Evolutionary conservation across 768 basidiomycete genomes (phyloP), one percentile per base, ranked within the genome.

Genomic region (Gelatoporia subvermispora): DNA sequence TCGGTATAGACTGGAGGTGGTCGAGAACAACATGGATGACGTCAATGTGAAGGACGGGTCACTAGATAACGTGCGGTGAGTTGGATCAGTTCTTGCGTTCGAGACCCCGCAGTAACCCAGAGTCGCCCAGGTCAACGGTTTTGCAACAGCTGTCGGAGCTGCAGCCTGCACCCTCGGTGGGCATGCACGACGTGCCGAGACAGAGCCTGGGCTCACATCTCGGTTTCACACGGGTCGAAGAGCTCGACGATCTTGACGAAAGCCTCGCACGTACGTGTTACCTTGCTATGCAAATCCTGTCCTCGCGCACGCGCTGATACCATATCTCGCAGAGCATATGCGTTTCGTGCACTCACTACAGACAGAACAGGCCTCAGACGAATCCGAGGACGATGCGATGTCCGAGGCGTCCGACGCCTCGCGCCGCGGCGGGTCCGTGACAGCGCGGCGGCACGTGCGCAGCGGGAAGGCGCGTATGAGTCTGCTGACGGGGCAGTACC

Each of bases 11-110:
- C 73, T 99, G 34, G 94, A 97, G 60, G 94, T 99, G 1, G 76
- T 82, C 21, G 76, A 79, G 53, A 97, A 88, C 60, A 98, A 98
- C 61, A 91, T 95, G 88, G 93, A 96, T 52, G 92, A 98, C 60
- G 69, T 89, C 58, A 99, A 98, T 62, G 67, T 84, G 50, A 79
- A 77, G 53, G 87, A 94, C 56, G 80, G 79, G 9, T 87, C 88
- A 23, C 67, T 98, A 28, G 85, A 95, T 49, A 75, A 74, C 57
- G 85, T 94, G 46, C 79, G 85, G 85, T 90, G 50, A 49, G 79
- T 73, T 8, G 31, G 15, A 9, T 20, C 35, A 31, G 40, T 28
- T 22, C 21, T 20, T n/a, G n/a, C 21, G 41, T n/a, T n/a, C 24
- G 17, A 13, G 7, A 31, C 13, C 28, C 28, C 5, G 28, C n/a